These are phyloP conservation scores for Firmiana major DNA, from an alignment of 345 rosid species.

Conservation along the genomic window DNA sequence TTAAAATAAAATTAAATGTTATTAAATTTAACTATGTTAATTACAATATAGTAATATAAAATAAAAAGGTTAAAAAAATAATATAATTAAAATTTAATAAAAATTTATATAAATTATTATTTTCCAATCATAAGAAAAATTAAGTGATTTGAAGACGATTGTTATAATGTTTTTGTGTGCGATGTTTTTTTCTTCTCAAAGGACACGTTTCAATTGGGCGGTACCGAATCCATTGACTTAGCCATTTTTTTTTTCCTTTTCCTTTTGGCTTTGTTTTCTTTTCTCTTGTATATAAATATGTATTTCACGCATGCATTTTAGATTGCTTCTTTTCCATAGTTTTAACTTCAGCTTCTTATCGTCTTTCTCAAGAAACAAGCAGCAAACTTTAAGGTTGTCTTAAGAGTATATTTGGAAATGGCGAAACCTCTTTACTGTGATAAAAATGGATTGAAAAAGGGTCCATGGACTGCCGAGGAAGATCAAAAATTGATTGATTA, in stretches of 20 bases:
- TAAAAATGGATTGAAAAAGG: constrained; percentile 67
- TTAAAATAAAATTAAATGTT: too few relatives aligned
- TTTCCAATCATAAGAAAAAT: too few relatives aligned
- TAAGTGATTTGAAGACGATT: background rate
- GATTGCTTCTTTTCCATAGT: background rate
- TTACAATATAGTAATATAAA: too few relatives aligned
- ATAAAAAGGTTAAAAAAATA: too few relatives aligned
- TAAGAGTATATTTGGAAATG: constrained; percentile 28
- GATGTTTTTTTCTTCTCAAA: constrained; percentile 11
- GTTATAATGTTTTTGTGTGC: background rate
- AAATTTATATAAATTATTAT: too few relatives aligned
- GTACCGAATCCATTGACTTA: constrained; percentile 75
- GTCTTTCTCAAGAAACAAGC: background rate
- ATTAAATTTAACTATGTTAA: too few relatives aligned
- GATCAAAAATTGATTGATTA: constrained; percentile 62
- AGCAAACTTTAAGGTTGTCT: background rate
- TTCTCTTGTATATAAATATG: constrained; percentile 27
- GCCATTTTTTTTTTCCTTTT: background rate
- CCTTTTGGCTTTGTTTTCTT: constrained; percentile 15
- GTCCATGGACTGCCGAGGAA: constrained; percentile 92
- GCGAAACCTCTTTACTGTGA: constrained; percentile 47
- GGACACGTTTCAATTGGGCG: constrained; percentile 58
- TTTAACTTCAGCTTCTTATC: background rate
- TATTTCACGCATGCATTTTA: background rate
- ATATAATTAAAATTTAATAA: too few relatives aligned